Conservation (phyloP, 2,329 filamentous ascomycete genomes). For the Cordyceps cicadae region DNA sequence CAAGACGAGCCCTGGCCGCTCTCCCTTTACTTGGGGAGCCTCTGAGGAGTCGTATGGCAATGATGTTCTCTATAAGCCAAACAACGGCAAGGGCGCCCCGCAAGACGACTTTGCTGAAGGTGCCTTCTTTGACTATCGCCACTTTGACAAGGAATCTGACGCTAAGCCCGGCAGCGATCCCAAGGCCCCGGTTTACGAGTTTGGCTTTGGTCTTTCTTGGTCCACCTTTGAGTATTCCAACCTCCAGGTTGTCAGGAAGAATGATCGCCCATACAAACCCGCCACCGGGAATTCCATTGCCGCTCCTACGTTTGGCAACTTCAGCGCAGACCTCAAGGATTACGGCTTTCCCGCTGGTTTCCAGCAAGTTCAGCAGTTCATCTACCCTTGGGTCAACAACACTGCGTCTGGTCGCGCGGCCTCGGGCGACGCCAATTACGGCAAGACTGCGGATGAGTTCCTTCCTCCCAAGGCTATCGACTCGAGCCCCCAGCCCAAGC, state of each 20-base stretch:
- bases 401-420: slow-evolving; percentile 47
- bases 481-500: slow-evolving; percentile 47
- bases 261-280: slow-evolving; percentile 46
- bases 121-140: slow-evolving; percentile 62
- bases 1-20: slow-evolving; percentile 66
- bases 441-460: slow-evolving; percentile 46
- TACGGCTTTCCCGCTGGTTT: slow-evolving; percentile 60
- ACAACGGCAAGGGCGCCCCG: slow-evolving; percentile 57
- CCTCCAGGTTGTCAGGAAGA: slow-evolving; percentile 45
- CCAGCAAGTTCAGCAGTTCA: slow-evolving; percentile 43
- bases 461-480: slow-evolving; percentile 52
- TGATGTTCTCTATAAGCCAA: slow-evolving; percentile 58
- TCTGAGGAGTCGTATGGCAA: slow-evolving; percentile 60
- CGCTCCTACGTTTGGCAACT: slow-evolving; percentile 57
- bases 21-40: slow-evolving; percentile 72
- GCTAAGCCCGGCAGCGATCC: slow-evolving; percentile 26
- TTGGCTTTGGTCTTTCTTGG: slow-evolving; percentile 74
- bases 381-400: slow-evolving; percentile 68
- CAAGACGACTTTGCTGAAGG: slow-evolving; percentile 71
- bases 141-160: slow-evolving; percentile 55
- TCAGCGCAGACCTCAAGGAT: slow-evolving; percentile 52
- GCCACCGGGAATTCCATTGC: slow-evolving; percentile 52
- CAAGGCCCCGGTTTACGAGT: slow-evolving; percentile 67
- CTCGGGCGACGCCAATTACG: slow-evolving; percentile 52
- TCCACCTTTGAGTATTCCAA: slow-evolving; percentile 71